Conservation (phyloP, 768 basidiomycete genomes). For the Phlegmacium glaucopus region DNA sequence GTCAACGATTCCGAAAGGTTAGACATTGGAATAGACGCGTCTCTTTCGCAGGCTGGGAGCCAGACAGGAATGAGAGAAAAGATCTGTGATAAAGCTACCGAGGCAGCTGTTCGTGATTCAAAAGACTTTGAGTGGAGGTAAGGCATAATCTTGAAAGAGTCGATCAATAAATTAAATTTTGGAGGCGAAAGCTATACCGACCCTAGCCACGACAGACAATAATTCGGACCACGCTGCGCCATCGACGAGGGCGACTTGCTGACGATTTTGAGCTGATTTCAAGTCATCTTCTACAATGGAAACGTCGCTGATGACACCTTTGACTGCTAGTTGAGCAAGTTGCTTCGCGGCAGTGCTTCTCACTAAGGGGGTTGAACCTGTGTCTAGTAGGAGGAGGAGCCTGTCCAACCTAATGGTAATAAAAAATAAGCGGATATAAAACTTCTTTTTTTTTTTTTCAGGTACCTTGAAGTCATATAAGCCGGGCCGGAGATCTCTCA, state of each 20-base stretch:
- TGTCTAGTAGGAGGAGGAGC: conserved; percentile 92
- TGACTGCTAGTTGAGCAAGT: conserved; percentile 85
- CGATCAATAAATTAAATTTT: conserved; percentile 6
- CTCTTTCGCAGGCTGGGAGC: conserved; percentile 45
- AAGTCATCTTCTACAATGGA: conserved; percentile 72
- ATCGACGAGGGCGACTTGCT: conserved; percentile 57
- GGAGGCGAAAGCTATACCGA: conserved; percentile 21
- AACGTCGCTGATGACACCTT: conserved; percentile 81
- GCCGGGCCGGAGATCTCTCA: conserved; percentile 44
- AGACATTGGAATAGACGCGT: conserved; percentile 16
- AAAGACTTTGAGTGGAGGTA: conserved; percentile 88
- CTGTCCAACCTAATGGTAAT: conserved; percentile 76
- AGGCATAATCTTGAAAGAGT: conserved; percentile 69
- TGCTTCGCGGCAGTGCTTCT: conserved; percentile 96
- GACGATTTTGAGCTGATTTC: conserved; percentile 49
- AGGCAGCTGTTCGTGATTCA: conserved; percentile 89
- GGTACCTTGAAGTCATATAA: conserved; percentile 73
- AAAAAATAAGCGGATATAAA: conserved; percentile 5
- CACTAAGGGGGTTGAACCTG: conserved; percentile 87
- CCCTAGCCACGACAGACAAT: conserved; percentile 86
- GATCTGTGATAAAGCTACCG: conserved; percentile 84
- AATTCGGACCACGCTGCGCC: conserved; percentile 86
- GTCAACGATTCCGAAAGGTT: conserved; percentile 23
- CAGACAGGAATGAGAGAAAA: conserved; percentile 82
- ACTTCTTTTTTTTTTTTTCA: conserved; percentile 1